Percentiles rank a stretch among this genome's conserved stretches.
Conservation (phyloP, 805 yeast genomes). For the Candida anglica region DNA sequence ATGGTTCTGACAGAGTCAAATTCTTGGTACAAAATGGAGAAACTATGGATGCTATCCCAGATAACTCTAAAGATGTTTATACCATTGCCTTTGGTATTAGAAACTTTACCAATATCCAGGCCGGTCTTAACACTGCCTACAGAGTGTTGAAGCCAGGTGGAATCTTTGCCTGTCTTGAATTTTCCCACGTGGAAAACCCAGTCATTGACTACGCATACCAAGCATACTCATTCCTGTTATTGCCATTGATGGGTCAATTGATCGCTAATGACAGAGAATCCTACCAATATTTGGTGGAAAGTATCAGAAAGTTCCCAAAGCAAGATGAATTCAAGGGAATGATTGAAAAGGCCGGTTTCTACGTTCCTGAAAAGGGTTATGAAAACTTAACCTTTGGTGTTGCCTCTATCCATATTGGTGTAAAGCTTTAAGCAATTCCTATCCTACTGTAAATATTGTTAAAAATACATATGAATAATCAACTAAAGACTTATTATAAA, state of each 20-base stretch:
- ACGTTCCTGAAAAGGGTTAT: slow-evolving; percentile 81
- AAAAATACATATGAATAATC: slow-evolving; percentile 5
- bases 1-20: slow-evolving; percentile 57
- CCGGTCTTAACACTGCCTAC: slow-evolving; percentile 92
- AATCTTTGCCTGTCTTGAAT: slow-evolving; percentile 92
- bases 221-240: slow-evolving; percentile 79
- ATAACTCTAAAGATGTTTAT: slow-evolving; percentile 88
- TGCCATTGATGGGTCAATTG: slow-evolving; percentile 94
- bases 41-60: slow-evolving; percentile 74
- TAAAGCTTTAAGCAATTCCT: slow-evolving; percentile 56
- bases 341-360: slow-evolving; percentile 95
- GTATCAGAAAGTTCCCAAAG: slow-evolving; percentile 85
- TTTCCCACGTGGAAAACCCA: slow-evolving; percentile 84
- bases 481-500: slow-evolving; percentile 3
- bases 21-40: slow-evolving; percentile 95
- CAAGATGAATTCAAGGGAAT: slow-evolving; percentile 87
- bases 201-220: slow-evolving; percentile 73
- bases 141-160: slow-evolving; percentile 97
- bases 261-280: slow-evolving; percentile 95
- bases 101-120: slow-evolving; percentile 92
- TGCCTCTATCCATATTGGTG: slow-evolving; percentile 94
- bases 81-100: slow-evolving; percentile 97
- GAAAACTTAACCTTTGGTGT: slow-evolving; percentile 93
- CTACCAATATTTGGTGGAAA: slow-evolving; percentile 93
- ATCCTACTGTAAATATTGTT: slow-evolving; percentile 3